These are phyloP conservation scores for Coemansia sp. DNA, from an alignment of 192 early-diverging fungal species.

Conservation along the genomic window DNA sequence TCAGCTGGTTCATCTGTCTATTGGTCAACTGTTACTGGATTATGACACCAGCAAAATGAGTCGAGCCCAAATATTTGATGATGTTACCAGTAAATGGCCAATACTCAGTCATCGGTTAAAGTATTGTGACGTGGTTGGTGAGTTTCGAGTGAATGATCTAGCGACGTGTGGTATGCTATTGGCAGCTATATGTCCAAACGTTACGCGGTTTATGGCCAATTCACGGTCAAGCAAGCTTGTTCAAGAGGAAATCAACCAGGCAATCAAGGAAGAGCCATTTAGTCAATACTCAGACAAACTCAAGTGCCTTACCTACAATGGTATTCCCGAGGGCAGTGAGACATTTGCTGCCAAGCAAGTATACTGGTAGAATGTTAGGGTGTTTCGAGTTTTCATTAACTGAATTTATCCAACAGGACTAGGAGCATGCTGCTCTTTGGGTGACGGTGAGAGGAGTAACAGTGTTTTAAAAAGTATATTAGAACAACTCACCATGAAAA, in stretches of 20 bases:
- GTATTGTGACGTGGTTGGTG: not conserved
- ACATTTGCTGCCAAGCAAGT: not conserved
- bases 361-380: not conserved
- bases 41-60: not conserved
- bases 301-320: constrained; percentile 1
- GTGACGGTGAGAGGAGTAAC: no score
- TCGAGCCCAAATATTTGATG: not conserved
- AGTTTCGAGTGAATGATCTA: not conserved
- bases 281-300: not conserved
- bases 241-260: not conserved
- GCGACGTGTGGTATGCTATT: not conserved
- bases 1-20: not conserved
- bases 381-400: no score
- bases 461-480: no score
- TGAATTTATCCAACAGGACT: no score
- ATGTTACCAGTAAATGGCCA: not conserved
- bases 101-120: not conserved
- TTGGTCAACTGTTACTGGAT: no score
- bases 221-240: not conserved
- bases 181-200: not conserved
- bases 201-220: not conserved
- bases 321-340: not conserved
- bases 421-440: no score
- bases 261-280: not conserved
- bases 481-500: no score